Evolutionary conservation across 345 rosid species (phyloP).

Genomic region (Barbarea vulgaris): DNA sequence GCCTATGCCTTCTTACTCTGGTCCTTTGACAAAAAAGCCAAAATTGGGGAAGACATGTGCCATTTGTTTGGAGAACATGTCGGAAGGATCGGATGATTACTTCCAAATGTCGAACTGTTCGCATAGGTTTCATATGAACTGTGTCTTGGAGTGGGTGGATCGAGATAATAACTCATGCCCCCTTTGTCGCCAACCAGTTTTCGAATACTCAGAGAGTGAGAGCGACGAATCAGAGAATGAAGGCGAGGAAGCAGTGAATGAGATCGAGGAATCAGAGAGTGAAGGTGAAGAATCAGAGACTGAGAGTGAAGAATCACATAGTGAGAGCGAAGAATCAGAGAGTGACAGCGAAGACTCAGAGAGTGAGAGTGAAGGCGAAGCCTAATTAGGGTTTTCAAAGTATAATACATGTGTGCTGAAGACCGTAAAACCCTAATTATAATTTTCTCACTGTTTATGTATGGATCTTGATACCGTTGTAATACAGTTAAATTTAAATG

Average conservation of each 20-base stretch:
- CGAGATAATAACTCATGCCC: neutral
- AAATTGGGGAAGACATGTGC: slow-evolving; percentile 15
- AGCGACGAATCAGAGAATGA: neutral
- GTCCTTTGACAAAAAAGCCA: neutral
- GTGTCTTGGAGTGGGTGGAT: neutral
- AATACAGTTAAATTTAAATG: neutral
- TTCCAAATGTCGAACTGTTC: neutral
- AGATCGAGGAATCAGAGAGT: too few relatives aligned
- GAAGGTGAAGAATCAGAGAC: too few relatives aligned
- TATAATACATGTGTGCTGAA: neutral
- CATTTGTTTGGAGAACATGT: slow-evolving; percentile 34
- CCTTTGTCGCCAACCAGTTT: neutral
- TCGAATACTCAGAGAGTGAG: too few relatives aligned
- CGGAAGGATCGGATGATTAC: neutral
- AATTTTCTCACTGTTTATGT: too few relatives aligned
- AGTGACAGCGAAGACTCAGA: too few relatives aligned
- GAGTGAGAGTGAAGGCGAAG: neutral
- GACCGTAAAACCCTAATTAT: too few relatives aligned
- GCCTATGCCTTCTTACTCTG: neutral
- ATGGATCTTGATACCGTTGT: neutral
- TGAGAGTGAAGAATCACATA: neutral
- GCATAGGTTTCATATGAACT: neutral
- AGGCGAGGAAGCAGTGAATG: neutral
- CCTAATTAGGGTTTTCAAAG: too few relatives aligned
- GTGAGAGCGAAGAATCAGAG: neutral